Base-by-base conservation (phyloP, 169 alveolate genomes). In the Neospora caninum region DNA sequence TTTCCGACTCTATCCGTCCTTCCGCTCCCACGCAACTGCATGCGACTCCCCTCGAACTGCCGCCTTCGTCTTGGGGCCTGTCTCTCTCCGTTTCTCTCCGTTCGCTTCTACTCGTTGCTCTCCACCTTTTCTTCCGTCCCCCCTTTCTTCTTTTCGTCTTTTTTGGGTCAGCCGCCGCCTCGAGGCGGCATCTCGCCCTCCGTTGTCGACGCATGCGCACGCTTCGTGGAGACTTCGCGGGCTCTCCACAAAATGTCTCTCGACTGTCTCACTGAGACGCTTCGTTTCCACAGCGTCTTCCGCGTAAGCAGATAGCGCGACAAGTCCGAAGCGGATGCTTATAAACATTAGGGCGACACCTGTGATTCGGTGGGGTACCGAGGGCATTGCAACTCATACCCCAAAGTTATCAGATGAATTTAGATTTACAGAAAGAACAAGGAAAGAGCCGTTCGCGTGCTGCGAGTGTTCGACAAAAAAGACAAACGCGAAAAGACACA, bases 251-350 rank as follows among this genome's bases (percentile, higher is more conserved):
- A 78, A n/a, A 78, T 78, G 39, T 25, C 86, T 4, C 86, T 78
- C 43, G 86, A 78, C 45, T 78, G 86, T n/a, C 86, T 78, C 43
- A 38, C 45, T n/a, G 86, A 78, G 45, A 1, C 27, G 49, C 86
- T 78, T 10, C 86, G 86, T 20, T n/a, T 78, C 45, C 86, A 78
- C 42, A n/a, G 86, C 86, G 29, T n/a, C 43, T 78, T 13, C 86
- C 27, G 86, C 22, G 86, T 78, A 25, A 78, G 86, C 18, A 22
- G 43, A 49, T 13, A 13, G 22, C 58, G 58, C 58, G 58, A 13
- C n/a, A n/a, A n/a, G n/a, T n/a, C n/a, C n/a, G n/a, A n/a, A n/a
- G n/a, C n/a, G n/a, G n/a, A n/a, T n/a, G n/a, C n/a, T n/a, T n/a
- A n/a, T n/a, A n/a, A n/a, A n/a, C n/a, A n/a, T n/a, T n/a, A n/a